Percentiles rank a stretch among this genome's conserved stretches.
Evolutionary conservation across 352 stramenopile species (phyloP).

Genomic region (Pythium plurisporium): DNA sequence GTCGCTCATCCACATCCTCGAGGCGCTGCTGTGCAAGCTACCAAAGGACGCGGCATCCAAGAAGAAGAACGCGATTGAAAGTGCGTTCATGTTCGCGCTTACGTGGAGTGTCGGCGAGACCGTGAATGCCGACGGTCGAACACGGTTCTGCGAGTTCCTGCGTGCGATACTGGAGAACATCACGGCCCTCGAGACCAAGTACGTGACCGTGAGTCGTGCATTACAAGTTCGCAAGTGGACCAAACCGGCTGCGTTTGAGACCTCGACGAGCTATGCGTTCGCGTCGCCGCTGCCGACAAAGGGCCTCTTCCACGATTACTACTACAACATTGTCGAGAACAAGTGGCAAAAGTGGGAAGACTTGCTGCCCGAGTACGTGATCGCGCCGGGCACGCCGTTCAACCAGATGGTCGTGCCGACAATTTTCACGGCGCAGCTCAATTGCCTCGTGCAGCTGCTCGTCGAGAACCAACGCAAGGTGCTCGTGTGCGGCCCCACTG

Average conservation of each 20-base stretch:
- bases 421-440: slow-evolving; percentile 90
- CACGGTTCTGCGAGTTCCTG: slow-evolving; percentile 89
- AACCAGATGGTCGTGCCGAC: slow-evolving; percentile 93
- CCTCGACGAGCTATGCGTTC: slow-evolving; percentile 34
- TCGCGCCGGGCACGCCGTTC: slow-evolving; percentile 82
- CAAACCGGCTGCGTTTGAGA: slow-evolving; percentile 54
- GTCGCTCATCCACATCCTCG: slow-evolving; percentile 91
- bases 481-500: slow-evolving; percentile 90
- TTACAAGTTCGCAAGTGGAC: slow-evolving; percentile 81
- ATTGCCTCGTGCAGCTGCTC: slow-evolving; percentile 84
- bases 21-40: slow-evolving; percentile 84
- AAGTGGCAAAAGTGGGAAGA: slow-evolving; percentile 93
- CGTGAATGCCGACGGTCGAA: slow-evolving; percentile 80
- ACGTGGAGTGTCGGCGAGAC: slow-evolving; percentile 92
- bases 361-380: slow-evolving; percentile 80
- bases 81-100: slow-evolving; percentile 91
- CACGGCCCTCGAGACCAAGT: slow-evolving; percentile 62
- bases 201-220: slow-evolving; percentile 65
- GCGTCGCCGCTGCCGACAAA: slow-evolving; percentile 57
- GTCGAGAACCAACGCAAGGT: slow-evolving; percentile 79
- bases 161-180: slow-evolving; percentile 78
- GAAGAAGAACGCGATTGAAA: slow-evolving; percentile 76
- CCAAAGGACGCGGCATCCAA: slow-evolving; percentile 65
- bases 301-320: slow-evolving; percentile 82
- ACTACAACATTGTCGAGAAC: slow-evolving; percentile 73